These are phyloP conservation scores for Salix suchowensis DNA, from an alignment of 345 rosid species.

Conservation along the genomic window DNA sequence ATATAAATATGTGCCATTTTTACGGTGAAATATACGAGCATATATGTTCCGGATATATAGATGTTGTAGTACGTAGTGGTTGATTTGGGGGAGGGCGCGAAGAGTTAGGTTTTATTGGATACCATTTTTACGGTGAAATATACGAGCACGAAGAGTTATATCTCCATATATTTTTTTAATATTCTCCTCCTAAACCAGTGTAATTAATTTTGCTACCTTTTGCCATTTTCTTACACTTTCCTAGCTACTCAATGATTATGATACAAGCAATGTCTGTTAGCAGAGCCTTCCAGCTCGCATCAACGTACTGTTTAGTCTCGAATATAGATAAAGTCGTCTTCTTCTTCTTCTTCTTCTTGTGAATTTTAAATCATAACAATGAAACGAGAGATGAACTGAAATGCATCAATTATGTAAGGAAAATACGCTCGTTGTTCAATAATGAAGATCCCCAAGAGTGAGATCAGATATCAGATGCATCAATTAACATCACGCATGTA, in stretches of 20 bases:
- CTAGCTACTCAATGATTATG: background rate
- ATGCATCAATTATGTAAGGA: background rate
- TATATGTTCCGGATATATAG: too few relatives aligned
- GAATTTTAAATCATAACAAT: background rate
- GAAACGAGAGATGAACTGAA: background rate
- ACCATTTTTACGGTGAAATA: background rate
- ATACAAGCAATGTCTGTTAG: background rate
- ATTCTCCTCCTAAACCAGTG: background rate
- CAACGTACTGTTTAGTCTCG: background rate
- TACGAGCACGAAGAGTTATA: background rate
- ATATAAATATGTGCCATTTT: background rate
- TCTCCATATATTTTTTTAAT: background rate
- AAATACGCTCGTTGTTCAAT: background rate
- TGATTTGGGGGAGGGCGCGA: background rate
- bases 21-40: background rate
- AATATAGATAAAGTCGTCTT: background rate
- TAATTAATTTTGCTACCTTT: background rate
- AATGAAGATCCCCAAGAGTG: background rate
- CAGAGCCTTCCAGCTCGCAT: background rate
- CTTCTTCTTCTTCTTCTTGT: background rate
- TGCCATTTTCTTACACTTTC: background rate
- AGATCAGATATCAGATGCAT: background rate
- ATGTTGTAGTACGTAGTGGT: background rate
- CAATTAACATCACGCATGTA: background rate
- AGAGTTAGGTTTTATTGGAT: background rate